Percentiles rank a stretch among this genome's conserved stretches.
These are phyloP conservation scores for Colletotrichum sp. DNA, from an alignment of 2,329 filamentous ascomycete species.

Conservation along the genomic window DNA sequence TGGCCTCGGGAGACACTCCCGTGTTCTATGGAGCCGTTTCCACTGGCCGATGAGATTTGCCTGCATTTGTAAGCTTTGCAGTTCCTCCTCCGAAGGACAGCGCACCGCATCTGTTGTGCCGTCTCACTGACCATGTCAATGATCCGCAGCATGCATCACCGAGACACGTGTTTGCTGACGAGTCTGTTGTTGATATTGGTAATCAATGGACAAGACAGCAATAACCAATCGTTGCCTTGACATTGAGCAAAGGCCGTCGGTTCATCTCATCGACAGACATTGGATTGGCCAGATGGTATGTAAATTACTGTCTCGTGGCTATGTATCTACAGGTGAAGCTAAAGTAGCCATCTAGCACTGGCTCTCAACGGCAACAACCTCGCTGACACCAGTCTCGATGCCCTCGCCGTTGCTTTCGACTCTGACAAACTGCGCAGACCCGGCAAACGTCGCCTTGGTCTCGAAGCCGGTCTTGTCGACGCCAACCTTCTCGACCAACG, in stretches of 20 bases:
- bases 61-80: background rate
- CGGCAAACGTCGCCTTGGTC: background rate
- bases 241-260: background rate
- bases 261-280: background rate
- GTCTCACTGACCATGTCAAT: background rate
- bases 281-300: background rate
- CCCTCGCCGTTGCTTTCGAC: background rate
- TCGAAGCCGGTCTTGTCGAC: slow-evolving; percentile 6
- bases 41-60: background rate
- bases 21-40: background rate
- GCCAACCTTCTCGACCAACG: background rate
- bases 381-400: slow-evolving; percentile 1
- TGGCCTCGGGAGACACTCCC: background rate
- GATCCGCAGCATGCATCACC: background rate
- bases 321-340: background rate
- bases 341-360: background rate
- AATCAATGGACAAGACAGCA: background rate
- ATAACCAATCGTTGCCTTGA: background rate
- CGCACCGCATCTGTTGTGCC: background rate
- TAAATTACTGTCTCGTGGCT: background rate
- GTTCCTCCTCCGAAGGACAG: background rate
- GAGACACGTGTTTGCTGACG: background rate
- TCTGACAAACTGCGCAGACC: background rate
- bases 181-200: background rate
- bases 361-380: background rate